Base-by-base conservation (phyloP, 768 basidiomycete species). In the Lactifluus piperatus region DNA sequence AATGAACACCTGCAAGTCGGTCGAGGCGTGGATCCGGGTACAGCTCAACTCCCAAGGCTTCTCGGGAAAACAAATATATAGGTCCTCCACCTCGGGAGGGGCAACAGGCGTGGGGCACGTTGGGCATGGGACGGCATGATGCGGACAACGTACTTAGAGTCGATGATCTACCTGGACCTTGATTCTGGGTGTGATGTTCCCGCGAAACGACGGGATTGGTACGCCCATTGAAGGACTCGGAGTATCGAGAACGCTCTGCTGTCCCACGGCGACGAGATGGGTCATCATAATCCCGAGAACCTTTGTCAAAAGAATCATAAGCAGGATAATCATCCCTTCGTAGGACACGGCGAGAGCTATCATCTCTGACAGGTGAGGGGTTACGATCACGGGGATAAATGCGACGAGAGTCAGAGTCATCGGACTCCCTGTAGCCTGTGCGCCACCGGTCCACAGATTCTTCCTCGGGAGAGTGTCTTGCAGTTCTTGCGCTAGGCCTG, bases 131-230 rank as follows among this genome's bases (percentile, higher is more conserved):
- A 55, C 48, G 62, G 64, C 62, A 65, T 58, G 64, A 65, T 65
- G 64, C 52, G 51, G 62, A 65, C 39, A 65, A 65, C 64, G 64
- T 65, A 65, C 64, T 65, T 63, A 65, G 55, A 54, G 64, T 65
- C 58, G 64, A 58, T 51, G 64, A 60, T 55, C 62, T 59, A 55
- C 52, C 58, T 50, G 62, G 51, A 51, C 56, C 57, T 37, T 62
- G 63, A 34, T 62, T 56, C 20, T 57, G 56, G 45, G 52, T 47
- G 52, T 55, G 51, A 49, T 39, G 50, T 27, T 58, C 61, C 44
- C 61, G 56, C 30, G 43, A 37, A 49, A 26, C 36, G 44, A 51
- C 49, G 44, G 62, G 20, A 27, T 54, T 54, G 37, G 51, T 22
- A 34, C 54, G 62, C 26, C 44, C 57, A 39, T 41, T 37, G 37